A percentile compares a stretch with the other conserved stretches of the same genome.
Evolutionary conservation across 1,284 basidiomycete species (phyloP).

Genomic region (Sanghuangporus sanghuang): DNA sequence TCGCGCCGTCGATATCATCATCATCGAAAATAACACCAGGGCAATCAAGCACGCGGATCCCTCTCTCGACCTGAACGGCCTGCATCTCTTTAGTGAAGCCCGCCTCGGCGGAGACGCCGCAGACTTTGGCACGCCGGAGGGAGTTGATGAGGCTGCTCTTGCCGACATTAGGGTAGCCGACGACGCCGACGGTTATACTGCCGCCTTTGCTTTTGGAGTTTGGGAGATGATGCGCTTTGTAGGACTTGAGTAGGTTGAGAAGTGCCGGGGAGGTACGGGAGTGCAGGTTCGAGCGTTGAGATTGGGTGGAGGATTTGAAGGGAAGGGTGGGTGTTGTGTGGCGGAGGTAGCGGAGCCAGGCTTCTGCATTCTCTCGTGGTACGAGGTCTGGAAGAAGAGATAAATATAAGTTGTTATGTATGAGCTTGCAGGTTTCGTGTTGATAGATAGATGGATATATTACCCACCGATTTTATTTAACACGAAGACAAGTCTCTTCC

Average conservation of each 20-base stretch:
- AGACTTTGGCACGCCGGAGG: constrained; percentile 84
- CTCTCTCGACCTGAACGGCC: constrained; percentile 88
- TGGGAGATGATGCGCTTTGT: constrained; percentile 58
- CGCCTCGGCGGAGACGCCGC: constrained; percentile 91
- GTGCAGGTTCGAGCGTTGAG: constrained; percentile 76
- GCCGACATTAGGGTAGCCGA: constrained; percentile 97
- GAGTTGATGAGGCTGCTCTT: constrained; percentile 97
- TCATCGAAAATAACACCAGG: constrained; percentile 94
- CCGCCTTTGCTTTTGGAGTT: constrained; percentile 17
- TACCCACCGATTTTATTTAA: constrained; percentile 87
- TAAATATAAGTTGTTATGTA: background rate
- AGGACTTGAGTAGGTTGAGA: constrained; percentile 87
- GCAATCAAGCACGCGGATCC: constrained; percentile 90
- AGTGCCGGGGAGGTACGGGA: constrained; percentile 77
- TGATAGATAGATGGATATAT: background rate
- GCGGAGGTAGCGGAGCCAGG: constrained; percentile 87
- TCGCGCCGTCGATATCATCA: constrained; percentile 32
- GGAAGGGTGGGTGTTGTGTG: constrained; percentile 92
- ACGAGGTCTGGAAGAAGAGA: constrained; percentile 65
- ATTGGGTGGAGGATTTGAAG: constrained; percentile 83
- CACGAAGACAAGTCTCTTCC: constrained; percentile 86
- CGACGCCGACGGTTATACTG: constrained; percentile 89
- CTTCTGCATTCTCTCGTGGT: constrained; percentile 82
- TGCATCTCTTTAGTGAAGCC: constrained; percentile 96
- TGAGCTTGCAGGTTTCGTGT: background rate